Evolutionary conservation across 768 basidiomycete species (phyloP).

Genomic region (Lentinula sp.): DNA sequence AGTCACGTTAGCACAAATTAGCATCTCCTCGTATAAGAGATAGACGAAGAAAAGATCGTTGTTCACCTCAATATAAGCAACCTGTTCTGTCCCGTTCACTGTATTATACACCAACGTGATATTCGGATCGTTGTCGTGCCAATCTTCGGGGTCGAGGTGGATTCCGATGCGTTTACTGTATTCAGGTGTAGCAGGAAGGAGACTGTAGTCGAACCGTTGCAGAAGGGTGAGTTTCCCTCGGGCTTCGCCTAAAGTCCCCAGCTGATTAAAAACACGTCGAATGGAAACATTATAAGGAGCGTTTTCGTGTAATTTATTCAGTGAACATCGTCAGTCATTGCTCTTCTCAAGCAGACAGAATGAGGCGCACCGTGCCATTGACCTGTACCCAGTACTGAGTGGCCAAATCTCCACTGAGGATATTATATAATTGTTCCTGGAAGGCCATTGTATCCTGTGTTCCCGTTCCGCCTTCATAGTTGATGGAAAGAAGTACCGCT

Average conservation of each 20-base stretch:
- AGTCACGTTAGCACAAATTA: background rate
- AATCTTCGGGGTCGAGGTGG: conserved; percentile 32
- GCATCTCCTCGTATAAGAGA: background rate
- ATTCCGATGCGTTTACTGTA: conserved; percentile 38
- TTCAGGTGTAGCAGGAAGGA: conserved; percentile 26
- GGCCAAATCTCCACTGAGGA: conserved; percentile 30
- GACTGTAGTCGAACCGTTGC: conserved; percentile 38
- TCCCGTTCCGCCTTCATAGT: conserved; percentile 40
- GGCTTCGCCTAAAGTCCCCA: conserved; percentile 44
- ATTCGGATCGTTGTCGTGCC: conserved; percentile 42
- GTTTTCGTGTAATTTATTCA: background rate
- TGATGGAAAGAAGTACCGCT: conserved; percentile 43
- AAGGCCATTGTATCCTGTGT: conserved; percentile 36
- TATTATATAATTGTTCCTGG: conserved; percentile 34
- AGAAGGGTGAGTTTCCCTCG: conserved; percentile 47
- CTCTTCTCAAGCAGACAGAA: background rate
- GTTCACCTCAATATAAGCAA: conserved; percentile 38
- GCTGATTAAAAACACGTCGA: conserved; percentile 16
- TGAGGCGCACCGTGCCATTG: conserved; percentile 30
- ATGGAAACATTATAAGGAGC: background rate
- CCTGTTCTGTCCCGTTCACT: conserved; percentile 19
- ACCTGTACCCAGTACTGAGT: conserved; percentile 42
- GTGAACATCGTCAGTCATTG: background rate
- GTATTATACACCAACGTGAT: conserved; percentile 40
- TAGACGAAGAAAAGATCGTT: background rate